Base-by-base conservation (phyloP, 768 basidiomycete species). In the Floccularia luteovirens region DNA sequence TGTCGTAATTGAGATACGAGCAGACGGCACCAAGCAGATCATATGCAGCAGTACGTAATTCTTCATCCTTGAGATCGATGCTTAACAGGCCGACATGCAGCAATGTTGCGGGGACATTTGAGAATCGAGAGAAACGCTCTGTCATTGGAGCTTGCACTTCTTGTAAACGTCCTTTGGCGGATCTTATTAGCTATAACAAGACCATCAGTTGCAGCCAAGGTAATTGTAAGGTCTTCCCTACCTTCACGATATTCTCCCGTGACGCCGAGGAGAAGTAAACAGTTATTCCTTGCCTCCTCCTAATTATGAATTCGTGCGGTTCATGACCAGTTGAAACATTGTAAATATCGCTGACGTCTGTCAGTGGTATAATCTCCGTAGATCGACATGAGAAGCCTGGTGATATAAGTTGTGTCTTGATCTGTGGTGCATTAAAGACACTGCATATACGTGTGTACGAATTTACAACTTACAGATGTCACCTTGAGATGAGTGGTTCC, bases 61-160 rank as follows among this genome's bases (percentile, higher is more conserved):
- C 77, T 45, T 88, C 83, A 41, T 90, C 84, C 17, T 75, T 69
- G 12, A 75, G 67, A 44, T 82, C 79, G 20, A 91, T 69, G 46
- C 83, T 89, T 12, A 90, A 68, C 59, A 96, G 72, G 14, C 88
- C 87, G 22, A 90, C 74, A 49, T 92, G 91, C n/a, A 94, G 65
- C 33, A 96, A 61, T 0, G 87, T 84, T 0, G 90, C 86, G 5
- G 88, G 82, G 14, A 91, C 81, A 50, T 91, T 92, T 2, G 82
- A 86, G 44, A 89, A 81, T 39, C 85, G 72, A 5, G 84, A 77
- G 47, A 82, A 79, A 6, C 87, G 69, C 44, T 85, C 85, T 3
- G 73, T 60, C 5, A 75, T 61, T 1, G 71, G 58, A 21, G 64
- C 54, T 24, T 72, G 74, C 5, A 60, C 66, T 30, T 79, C 76